Evolutionary conservation across 495 filamentous ascomycete species (phyloP), one percentile per base, ranked within the genome.

Genomic region (Polyplosphaeria fusca): DNA sequence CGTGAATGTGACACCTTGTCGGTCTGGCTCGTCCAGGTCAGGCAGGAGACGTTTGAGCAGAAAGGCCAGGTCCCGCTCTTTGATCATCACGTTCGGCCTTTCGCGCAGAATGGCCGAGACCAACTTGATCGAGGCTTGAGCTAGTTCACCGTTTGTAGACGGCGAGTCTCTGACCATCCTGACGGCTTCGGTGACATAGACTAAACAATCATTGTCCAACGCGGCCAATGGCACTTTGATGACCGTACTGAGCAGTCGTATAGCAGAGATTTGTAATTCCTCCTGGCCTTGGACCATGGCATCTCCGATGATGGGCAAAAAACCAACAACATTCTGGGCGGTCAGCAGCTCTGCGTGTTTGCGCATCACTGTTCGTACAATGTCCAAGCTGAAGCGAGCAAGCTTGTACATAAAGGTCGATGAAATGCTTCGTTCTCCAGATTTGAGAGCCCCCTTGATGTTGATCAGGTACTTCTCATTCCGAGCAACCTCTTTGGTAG

Each of bases 11-110:
- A 92, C 78, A 50, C 93, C 90, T 56, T 95, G 87, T 40, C 88
- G 86, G 49, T 94, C 86, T 16, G 91, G 91, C 64, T 96, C 88
- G 39, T 94, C 91, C 25, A 98, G 76, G 66, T 97, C 92, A n/a
- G 89, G 81, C 53, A 87, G 87, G 30, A 97, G 71, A 26, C 88
- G 85, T 51, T 84, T 82, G 19, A 98, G 84, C 0, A 98, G 74
- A 73, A 91, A 87, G 32, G 90, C 87, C 45, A 97, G 74, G 26
- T 91, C 84, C 1, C 79, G 82, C 61, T 96, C 89, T 67, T 88
- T 89, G 48, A 98, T 73, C 22, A 77, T 74, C 0, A 88, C 81
- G 63, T 81, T 81, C 39, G 81, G 82, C 37, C 89, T 79, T 64
- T 96, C 91, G 32, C 91, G 80, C 11, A 98, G 79, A 58, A 96